Base-by-base conservation (phyloP, 2,329 filamentous ascomycete genomes). In the Calycina herbarum region DNA sequence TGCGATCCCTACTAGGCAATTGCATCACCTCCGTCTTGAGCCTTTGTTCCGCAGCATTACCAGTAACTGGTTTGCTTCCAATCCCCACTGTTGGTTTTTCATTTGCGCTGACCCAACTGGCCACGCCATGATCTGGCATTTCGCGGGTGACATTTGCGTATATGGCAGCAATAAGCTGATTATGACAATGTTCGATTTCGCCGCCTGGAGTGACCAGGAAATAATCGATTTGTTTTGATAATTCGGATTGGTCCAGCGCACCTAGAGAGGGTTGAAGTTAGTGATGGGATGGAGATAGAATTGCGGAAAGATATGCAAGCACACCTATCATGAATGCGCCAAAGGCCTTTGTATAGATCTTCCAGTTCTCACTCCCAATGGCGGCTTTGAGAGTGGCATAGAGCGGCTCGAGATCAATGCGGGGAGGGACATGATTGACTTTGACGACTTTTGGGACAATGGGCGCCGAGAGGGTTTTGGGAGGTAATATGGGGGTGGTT, bases 1-100 rank as follows among this genome's bases (percentile, higher is more conserved):
- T 81, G 69, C 88, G 81, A 73, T 91, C 88, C 70, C 86, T 82
- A 65, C 82, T 86, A n/a, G 86, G 87, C 57, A 91, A 80, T 73
- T 88, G 86, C 88, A 90, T 90, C 67, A 91, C 86, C 73, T 90
- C 87, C 70, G 84, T 86, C 79, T 90, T 90, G 59, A 90, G 76
- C 70, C 83, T 83, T 71, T 87, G 82, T 77, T 91, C 88, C 42
- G 85, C 82, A 40, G 88, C 86, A 81, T 90, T 88, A 33, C 86
- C 86, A 33, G 84, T 86, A 58, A 86, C 82, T 27, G 86, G 85
- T 75, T 90, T 90, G 70, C 80, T 84, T 68, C 84, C 84, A 38
- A 83, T 79, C 54, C 81, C 81, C 11, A 84, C 78, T 20, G 83
- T 78, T 20, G 87, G 87, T 72, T 90, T 90, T 72, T 90, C 88